Conservation (phyloP, 2,329 filamentous ascomycete species). For the Juglanconis sp. region DNA sequence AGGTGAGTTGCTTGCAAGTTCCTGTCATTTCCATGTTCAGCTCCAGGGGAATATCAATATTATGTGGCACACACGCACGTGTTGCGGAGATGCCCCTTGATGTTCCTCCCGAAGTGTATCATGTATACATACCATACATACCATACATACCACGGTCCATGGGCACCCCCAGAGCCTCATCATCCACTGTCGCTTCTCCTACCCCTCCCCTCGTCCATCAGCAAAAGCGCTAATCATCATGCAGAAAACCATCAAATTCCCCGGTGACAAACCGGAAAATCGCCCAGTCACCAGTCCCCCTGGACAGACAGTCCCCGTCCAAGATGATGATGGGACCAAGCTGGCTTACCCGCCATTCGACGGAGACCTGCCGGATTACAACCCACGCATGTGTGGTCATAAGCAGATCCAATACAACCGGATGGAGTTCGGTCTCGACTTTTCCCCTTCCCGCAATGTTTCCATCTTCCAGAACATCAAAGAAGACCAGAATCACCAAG, state of each 20-base stretch:
- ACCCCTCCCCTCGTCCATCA: neutral
- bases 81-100: neutral
- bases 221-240: slow-evolving; percentile 3
- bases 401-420: slow-evolving; percentile 25
- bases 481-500: slow-evolving; percentile 21
- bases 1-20: slow-evolving; percentile 23
- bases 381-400: slow-evolving; percentile 21
- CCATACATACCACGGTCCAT: too few species aligned
- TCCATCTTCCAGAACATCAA: slow-evolving; percentile 37
- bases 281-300: neutral
- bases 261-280: slow-evolving; percentile 2
- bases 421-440: slow-evolving; percentile 31
- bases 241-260: slow-evolving; percentile 5
- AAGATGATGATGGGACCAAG: slow-evolving; percentile 19
- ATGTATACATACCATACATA: too few species aligned
- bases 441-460: slow-evolving; percentile 34
- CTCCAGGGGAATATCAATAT: too few species aligned
- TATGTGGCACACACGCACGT: too few species aligned
- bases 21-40: neutral
- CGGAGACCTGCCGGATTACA: slow-evolving; percentile 20
- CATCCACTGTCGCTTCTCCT: neutral
- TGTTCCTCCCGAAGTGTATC: neutral
- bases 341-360: slow-evolving; percentile 27
- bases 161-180: neutral
- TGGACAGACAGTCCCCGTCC: slow-evolving; percentile 2